phyloP scores from a whole-genome alignment of 139 green algal species.

The Micromonas pusilla region DNA sequence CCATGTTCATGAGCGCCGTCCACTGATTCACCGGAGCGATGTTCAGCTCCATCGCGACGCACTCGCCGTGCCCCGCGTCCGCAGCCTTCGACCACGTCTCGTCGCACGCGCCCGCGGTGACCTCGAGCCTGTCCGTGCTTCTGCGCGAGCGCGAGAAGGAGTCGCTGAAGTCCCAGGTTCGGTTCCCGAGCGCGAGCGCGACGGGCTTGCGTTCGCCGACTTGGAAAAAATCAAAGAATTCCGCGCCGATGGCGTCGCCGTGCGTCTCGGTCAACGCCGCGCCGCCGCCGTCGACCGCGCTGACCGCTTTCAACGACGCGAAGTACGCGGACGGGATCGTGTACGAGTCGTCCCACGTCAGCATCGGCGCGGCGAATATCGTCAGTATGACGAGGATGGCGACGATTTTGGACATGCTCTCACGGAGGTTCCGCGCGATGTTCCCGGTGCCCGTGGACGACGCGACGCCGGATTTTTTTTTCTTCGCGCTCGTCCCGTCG shows the following conservation, averaged over 20 bases:
- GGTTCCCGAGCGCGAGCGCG: neutral
- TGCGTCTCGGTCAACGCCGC: too few relatives aligned
- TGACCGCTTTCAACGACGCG: neutral
- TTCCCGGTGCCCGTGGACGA: neutral
- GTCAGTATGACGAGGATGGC: slow-evolving; percentile 24
- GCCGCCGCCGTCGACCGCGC: neutral
- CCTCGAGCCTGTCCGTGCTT: neutral
- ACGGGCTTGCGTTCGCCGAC: neutral
- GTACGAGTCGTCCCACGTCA: slow-evolving; percentile 21
- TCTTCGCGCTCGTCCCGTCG: too few relatives aligned
- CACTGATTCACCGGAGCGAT: slow-evolving; percentile 29
- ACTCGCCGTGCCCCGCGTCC: neutral
- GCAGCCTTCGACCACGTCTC: neutral
- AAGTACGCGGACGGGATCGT: neutral
- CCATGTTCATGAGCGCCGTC: slow-evolving; percentile 34
- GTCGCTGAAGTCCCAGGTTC: neutral
- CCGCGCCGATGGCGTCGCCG: neutral
- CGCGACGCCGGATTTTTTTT: neutral
- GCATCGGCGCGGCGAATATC: slow-evolving; percentile 16
- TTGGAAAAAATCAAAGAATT: slow-evolving; percentile 9
- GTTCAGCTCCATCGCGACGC: slow-evolving; percentile 26
- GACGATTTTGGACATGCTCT: neutral
- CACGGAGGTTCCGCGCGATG: neutral
- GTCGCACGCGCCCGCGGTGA: neutral
- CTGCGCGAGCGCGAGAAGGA: neutral